Conservation (phyloP, 805 yeast species). For the Nakazawaea siamensis region DNA sequence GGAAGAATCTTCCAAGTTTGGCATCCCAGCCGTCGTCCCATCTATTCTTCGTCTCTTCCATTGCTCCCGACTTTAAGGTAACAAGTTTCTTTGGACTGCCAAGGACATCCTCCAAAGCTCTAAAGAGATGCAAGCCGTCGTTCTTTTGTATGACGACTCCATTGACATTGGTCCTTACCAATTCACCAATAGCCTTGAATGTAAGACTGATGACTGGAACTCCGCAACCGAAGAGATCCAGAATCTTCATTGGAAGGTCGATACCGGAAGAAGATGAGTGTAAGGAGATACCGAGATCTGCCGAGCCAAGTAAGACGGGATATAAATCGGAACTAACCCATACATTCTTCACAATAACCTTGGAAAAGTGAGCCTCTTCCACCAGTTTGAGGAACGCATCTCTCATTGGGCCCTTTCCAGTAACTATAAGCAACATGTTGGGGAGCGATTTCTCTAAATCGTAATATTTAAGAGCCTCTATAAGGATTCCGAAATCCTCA, state of each 20-base stretch:
- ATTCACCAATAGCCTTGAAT: constrained; percentile 72
- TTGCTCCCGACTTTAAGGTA: constrained; percentile 53
- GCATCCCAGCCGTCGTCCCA: constrained; percentile 77
- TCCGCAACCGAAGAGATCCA: constrained; percentile 95
- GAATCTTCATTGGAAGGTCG: constrained; percentile 95
- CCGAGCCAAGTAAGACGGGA: constrained; percentile 63
- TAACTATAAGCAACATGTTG: constrained; percentile 63
- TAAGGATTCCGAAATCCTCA: constrained; percentile 69
- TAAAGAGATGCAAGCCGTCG: constrained; percentile 36
- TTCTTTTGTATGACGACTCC: constrained; percentile 56
- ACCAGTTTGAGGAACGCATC: constrained; percentile 41
- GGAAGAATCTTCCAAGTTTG: constrained; percentile 26
- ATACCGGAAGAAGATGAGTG: constrained; percentile 90
- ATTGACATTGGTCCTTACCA: constrained; percentile 60
- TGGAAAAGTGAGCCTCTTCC: constrained; percentile 28
- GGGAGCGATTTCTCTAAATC: constrained; percentile 35
- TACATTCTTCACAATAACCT: constrained; percentile 49
- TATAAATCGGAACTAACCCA: constrained; percentile 81
- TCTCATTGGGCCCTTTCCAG: constrained; percentile 92
- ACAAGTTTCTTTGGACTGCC: constrained; percentile 17
- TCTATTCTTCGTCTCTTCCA: constrained; percentile 52
- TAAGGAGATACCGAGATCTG: constrained; percentile 84
- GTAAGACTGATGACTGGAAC: constrained; percentile 77
- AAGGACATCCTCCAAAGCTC: constrained; percentile 28
- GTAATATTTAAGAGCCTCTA: constrained; percentile 59